phyloP scores from a whole-genome alignment of 2,329 filamentous ascomycete genomes.

The Coleophoma eucalyptorum region DNA sequence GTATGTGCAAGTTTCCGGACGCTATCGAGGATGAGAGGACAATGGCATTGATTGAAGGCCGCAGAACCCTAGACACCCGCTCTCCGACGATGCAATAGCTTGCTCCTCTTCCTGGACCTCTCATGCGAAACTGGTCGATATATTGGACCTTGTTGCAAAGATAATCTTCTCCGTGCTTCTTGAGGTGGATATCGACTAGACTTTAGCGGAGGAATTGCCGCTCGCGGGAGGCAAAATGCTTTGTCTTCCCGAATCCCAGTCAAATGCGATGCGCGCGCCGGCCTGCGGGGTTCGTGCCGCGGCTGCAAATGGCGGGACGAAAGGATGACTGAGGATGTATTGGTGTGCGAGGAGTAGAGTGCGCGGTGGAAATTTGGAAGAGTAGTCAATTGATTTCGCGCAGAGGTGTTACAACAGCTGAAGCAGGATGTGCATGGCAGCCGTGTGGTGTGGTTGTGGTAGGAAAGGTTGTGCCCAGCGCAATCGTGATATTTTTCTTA shows the following conservation, averaged over 20 bases:
- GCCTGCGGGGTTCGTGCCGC: neutral
- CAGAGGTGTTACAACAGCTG: no score
- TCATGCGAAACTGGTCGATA: neutral
- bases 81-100: neutral
- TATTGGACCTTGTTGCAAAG: neutral
- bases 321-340: neutral
- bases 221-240: no score
- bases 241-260: no score
- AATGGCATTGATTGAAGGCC: slow-evolving; percentile 24
- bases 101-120: neutral
- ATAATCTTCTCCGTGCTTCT: no score
- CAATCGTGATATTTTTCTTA: no score
- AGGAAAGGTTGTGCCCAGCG: no score
- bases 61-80: slow-evolving; percentile 7
- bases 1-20: slow-evolving; percentile 21
- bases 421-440: slow-evolving; percentile 12
- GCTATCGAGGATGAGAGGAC: slow-evolving; percentile 13
- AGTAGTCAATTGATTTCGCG: no score
- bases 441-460: slow-evolving; percentile 9
- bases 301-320: neutral
- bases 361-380: neutral
- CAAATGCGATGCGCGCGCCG: neutral
- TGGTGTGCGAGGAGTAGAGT: neutral
- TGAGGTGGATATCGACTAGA: no score
- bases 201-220: no score